phyloP scores from a whole-genome alignment of 352 stramenopile species.

The Pilasporangium apinafurcum region DNA sequence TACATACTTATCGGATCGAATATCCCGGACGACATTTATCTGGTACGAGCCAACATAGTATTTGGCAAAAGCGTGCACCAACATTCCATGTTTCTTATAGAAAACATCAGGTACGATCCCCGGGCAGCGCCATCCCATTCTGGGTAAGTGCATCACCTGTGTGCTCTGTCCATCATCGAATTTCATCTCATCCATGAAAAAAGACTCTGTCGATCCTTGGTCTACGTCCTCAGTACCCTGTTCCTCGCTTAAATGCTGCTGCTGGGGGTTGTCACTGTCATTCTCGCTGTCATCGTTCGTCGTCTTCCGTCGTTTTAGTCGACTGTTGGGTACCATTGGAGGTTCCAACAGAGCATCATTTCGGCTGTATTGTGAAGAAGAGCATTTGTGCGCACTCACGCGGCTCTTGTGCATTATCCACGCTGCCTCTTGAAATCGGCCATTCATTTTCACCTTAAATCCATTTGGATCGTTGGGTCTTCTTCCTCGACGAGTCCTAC shows the following conservation, averaged over 20 bases:
- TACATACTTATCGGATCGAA: conserved; percentile 54
- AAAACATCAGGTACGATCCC: conserved; percentile 50
- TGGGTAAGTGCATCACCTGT: conserved; percentile 29
- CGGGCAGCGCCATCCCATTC: conserved; percentile 50
- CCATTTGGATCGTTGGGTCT: conserved; percentile 57
- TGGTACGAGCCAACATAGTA: conserved; percentile 58
- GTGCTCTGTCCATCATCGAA: conserved; percentile 6
- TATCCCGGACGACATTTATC: conserved; percentile 55
- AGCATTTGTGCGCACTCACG: conserved; percentile 40
- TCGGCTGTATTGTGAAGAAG: too few species aligned
- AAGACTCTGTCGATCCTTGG: conserved; percentile 4
- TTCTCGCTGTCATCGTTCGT: conserved; percentile 1
- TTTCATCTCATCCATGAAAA: conserved; percentile 21
- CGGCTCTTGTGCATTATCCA: conserved; percentile 68
- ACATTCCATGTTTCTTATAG: conserved; percentile 37
- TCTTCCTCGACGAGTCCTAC: conserved; percentile 39
- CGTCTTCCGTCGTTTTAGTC: too few species aligned
- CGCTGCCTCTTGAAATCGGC: conserved; percentile 48
- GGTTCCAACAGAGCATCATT: too few species aligned
- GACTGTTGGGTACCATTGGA: too few species aligned
- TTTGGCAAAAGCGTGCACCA: conserved; percentile 60
- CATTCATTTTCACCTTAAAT: conserved; percentile 76
- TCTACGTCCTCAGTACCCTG: conserved; percentile 1
- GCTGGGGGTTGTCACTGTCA: conserved; percentile 10
- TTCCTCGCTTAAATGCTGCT: conserved; percentile 5